phyloP scores from a whole-genome alignment of 2,329 filamentous ascomycete genomes.

The Akanthomyces muscarius region DNA sequence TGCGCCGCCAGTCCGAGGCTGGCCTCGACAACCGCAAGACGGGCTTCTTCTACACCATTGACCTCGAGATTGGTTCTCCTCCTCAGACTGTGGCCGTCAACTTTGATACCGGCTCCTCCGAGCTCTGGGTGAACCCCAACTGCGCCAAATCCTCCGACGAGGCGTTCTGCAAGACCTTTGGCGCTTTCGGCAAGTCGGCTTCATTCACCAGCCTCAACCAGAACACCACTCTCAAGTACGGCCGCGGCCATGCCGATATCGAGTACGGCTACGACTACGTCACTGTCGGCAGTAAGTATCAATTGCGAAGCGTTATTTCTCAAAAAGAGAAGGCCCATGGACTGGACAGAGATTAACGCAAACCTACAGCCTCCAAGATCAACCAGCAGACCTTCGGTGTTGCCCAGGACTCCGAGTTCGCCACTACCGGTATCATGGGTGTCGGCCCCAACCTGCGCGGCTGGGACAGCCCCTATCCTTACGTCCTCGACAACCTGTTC shows the following conservation, averaged over 20 bases:
- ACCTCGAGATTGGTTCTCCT: constrained; percentile 36
- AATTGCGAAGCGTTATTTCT: not conserved
- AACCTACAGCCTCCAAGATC: constrained; percentile 26
- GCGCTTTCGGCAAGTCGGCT: constrained; percentile 29
- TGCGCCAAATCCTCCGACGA: constrained; percentile 31
- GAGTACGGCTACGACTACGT: constrained; percentile 34
- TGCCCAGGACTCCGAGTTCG: constrained; percentile 29
- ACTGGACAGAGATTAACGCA: not conserved
- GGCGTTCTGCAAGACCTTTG: constrained; percentile 27
- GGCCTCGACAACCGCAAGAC: constrained; percentile 25
- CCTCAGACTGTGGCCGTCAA: constrained; percentile 36
- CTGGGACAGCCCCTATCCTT: constrained; percentile 33
- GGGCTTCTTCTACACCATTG: constrained; percentile 37
- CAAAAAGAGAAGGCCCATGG: too few species aligned
- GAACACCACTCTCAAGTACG: constrained; percentile 28
- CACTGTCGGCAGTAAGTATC: constrained; percentile 30
- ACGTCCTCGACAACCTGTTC: constrained; percentile 33
- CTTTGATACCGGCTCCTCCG: constrained; percentile 39
- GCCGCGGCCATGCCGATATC: constrained; percentile 30
- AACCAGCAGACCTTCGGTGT: constrained; percentile 36
- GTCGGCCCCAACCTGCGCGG: constrained; percentile 31
- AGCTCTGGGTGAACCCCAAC: constrained; percentile 41
- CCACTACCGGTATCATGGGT: constrained; percentile 33
- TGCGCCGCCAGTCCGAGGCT: constrained; percentile 29
- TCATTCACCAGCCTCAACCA: constrained; percentile 28